A percentile compares a stretch with the other conserved stretches of the same genome.
Conservation (phyloP, 495 filamentous ascomycete species). For the Penicillium parvum region DNA sequence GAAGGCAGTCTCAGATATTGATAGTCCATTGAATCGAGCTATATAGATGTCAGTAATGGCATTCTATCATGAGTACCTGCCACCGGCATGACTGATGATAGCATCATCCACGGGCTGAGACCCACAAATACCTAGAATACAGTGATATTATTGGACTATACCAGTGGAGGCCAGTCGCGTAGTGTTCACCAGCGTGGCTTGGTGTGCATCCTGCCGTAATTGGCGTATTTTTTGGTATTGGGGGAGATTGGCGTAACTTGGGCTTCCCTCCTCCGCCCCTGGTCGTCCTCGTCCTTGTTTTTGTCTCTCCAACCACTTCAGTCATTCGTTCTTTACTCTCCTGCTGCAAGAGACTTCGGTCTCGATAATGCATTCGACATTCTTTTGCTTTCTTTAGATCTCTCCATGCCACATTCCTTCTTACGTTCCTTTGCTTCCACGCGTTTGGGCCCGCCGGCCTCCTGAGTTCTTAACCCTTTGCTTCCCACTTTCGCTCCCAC, state of each 20-base stretch:
- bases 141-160: background rate
- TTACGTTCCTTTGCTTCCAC: constrained; percentile 32
- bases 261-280: constrained; percentile 2
- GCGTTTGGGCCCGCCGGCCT: constrained; percentile 21
- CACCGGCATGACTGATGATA: constrained; percentile 8
- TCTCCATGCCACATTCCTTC: constrained; percentile 32
- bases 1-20: too few species aligned
- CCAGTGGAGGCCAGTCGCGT: constrained; percentile 1
- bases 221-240: constrained; percentile 6
- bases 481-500: constrained; percentile 15
- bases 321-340: constrained; percentile 39
- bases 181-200: constrained; percentile 8
- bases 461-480: constrained; percentile 24
- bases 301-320: constrained; percentile 31
- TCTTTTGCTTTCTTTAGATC: constrained; percentile 23
- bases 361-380: constrained; percentile 28
- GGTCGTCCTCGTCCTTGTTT: constrained; percentile 18
- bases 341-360: constrained; percentile 24
- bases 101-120: constrained; percentile 9
- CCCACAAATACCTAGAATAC: background rate
- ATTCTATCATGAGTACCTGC: too few species aligned
- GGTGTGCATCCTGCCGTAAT: background rate
- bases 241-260: constrained; percentile 2
- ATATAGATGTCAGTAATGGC: too few species aligned
- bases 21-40: too few species aligned